Evolutionary conservation across 805 yeast genomes (phyloP).

Genomic region (Kluyveromyces aestuarii): DNA sequence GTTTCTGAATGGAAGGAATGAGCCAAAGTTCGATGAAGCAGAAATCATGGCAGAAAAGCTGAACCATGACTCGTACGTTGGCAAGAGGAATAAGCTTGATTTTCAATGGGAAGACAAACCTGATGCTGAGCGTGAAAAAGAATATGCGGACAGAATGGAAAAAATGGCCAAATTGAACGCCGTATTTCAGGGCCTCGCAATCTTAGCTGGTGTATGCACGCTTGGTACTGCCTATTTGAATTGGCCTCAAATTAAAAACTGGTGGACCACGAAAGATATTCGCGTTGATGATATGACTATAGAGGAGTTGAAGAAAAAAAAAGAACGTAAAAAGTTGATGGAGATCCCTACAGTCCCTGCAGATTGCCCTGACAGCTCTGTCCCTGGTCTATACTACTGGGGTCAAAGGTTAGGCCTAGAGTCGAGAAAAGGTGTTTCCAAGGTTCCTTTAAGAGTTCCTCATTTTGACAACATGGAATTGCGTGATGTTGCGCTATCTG

Average conservation of each 20-base stretch:
- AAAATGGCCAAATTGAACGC: conserved; percentile 38
- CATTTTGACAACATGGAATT: conserved; percentile 55
- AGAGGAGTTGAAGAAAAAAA: conserved; percentile 15
- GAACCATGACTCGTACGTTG: conserved; percentile 20
- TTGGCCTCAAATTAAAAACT: conserved; percentile 25
- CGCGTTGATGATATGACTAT: conserved; percentile 17
- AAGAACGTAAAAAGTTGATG: conserved; percentile 8
- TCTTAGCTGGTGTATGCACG: conserved; percentile 32
- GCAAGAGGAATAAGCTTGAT: conserved; percentile 15
- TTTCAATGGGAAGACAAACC: conserved; percentile 17
- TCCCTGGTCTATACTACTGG: conserved; percentile 56
- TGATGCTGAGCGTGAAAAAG: conserved; percentile 10
- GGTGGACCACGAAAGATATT: conserved; percentile 21
- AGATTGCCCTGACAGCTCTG: conserved; percentile 30
- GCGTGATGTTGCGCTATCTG: conserved; percentile 45
- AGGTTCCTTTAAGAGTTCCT: conserved; percentile 48
- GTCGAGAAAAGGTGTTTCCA: conserved; percentile 29
- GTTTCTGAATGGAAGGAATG: conserved; percentile 8
- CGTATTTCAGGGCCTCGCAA: conserved; percentile 32
- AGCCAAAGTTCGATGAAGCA: conserved; percentile 28
- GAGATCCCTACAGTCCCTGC: conserved; percentile 25
- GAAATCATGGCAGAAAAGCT: conserved; percentile 22
- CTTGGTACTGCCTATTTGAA: conserved; percentile 30
- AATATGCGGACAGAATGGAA: conserved; percentile 29
- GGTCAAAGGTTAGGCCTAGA: conserved; percentile 32